Evolutionary conservation across 1,284 basidiomycete genomes (phyloP), one percentile per base, ranked within the genome.

Genomic region (Sporisorium iseilematis-ciliati): DNA sequence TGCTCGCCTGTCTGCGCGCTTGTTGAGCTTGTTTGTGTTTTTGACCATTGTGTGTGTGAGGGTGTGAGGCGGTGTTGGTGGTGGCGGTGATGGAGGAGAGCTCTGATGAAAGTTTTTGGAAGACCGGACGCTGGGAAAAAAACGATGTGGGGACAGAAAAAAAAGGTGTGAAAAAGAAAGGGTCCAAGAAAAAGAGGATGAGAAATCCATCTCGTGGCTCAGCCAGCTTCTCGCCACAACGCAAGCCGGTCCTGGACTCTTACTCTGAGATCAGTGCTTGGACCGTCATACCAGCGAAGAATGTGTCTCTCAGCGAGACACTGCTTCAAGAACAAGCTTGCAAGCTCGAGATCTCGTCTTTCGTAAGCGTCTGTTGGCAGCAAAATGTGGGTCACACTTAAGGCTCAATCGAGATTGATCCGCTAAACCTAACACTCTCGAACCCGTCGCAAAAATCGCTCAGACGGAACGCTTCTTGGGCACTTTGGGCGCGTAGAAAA

Each of bases 11-110:
- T 75, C 73, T 14, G 73, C 66, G 8, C 72, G 61, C 42, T 64
- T 75, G 43, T 64, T 75, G 43, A 65, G 49, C 62, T 69, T 69
- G 45, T 65, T 62, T 16, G 65, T 60, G 40, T 68, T 46, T 53
- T 75, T 75, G 64, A 67, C 67, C 73, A 71, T 75, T 33, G 50
- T 51, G 18, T 1, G 3, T 7, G 21, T 33, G 33, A 33, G 33
- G 33, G n/a, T n/a, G n/a, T n/a, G n/a, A 12, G 45, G 14, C 8
- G 49, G 18, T 33, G 40, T 6, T 29, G 57, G 21, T n/a, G 23
- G 16, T 16, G 53, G 42, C 23, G 26, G 40, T 23, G 35, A 43
- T n/a, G 49, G 1, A 23, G 29, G 11, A 35, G 23, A 38, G 46
- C 38, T 46, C 21, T 14, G 33, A 43, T 12, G 33, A 56, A 33